phyloP scores from a whole-genome alignment of 306 rosid species.

The Dryas octopetala region DNA sequence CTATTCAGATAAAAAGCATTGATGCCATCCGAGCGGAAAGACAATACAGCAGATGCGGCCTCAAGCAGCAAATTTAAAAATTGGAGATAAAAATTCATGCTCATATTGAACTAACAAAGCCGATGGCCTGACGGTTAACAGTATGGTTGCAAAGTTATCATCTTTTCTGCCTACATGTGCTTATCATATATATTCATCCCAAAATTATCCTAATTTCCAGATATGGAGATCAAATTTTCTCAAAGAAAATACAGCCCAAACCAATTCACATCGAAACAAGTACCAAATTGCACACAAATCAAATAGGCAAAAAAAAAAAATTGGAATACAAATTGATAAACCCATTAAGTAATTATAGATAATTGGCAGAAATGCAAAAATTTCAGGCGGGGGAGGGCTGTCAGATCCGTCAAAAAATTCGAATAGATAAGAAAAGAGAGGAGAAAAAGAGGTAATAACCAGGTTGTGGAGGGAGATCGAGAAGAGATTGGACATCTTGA shows the following conservation, averaged over 20 bases:
- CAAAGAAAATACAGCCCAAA: not conserved
- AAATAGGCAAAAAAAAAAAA: not conserved
- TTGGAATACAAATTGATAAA: not conserved
- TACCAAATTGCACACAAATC: not conserved
- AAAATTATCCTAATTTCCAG: not conserved
- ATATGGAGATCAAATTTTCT: not conserved
- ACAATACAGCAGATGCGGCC: not conserved
- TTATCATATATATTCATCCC: not conserved
- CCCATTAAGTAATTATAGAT: not conserved
- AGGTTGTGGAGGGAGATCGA: constrained; percentile 52
- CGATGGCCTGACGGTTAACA: not conserved
- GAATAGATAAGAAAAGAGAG: not conserved
- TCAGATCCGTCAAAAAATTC: constrained; percentile 20
- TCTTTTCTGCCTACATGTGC: not conserved
- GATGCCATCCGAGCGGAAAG: too few species aligned
- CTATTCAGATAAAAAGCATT: too few species aligned
- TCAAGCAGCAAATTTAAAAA: not conserved
- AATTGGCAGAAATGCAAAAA: not conserved
- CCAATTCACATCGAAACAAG: not conserved
- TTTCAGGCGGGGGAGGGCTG: not conserved
- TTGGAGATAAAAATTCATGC: not conserved
- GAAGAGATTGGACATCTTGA: constrained; percentile 67
- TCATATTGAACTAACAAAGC: not conserved
- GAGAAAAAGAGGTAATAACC: constrained; percentile 36
- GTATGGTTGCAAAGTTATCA: not conserved